Evolutionary conservation across 805 yeast genomes (phyloP).

Genomic region (Metschnikowia corniflorae): DNA sequence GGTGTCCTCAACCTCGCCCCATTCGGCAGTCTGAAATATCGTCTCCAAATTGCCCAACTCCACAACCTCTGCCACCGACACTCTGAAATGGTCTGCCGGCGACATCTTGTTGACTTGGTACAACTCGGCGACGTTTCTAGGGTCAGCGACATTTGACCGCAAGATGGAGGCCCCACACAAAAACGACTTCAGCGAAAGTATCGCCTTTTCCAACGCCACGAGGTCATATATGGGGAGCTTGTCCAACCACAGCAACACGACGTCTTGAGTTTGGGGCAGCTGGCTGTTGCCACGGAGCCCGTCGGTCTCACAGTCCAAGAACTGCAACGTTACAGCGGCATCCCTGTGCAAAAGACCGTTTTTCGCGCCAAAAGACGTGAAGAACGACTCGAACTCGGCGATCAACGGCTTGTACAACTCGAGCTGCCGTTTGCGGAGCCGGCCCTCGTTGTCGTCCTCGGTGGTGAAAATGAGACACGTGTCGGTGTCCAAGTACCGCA

Average conservation of each 20-base stretch:
- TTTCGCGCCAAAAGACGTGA: constrained; percentile 40
- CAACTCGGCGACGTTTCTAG: constrained; percentile 17
- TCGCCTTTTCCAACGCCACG: constrained; percentile 88
- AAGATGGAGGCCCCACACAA: constrained; percentile 73
- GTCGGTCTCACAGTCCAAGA: constrained; percentile 75
- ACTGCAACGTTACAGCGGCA: constrained; percentile 42
- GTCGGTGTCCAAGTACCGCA: constrained; percentile 91
- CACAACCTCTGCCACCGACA: constrained; percentile 66
- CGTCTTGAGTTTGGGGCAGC: constrained; percentile 50
- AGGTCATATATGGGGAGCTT: constrained; percentile 69
- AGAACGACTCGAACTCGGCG: constrained; percentile 56
- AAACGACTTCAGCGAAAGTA: constrained; percentile 80
- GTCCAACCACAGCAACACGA: constrained; percentile 63
- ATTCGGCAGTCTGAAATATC: constrained; percentile 76
- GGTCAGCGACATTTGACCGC: constrained; percentile 39
- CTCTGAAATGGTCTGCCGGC: constrained; percentile 31
- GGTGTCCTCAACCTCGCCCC: constrained; percentile 99
- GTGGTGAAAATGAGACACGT: constrained; percentile 88
- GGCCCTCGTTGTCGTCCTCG: constrained; percentile 74
- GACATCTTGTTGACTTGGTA: constrained; percentile 36
- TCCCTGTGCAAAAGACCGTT: constrained; percentile 23
- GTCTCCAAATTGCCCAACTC: constrained; percentile 78
- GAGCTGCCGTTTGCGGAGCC: constrained; percentile 74
- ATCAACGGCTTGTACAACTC: constrained; percentile 74
- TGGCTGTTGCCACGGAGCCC: constrained; percentile 84